Evolutionary conservation across 441 rosid species (phyloP), one percentile per base, ranked within the genome.

Genomic region (Viola pubescens): DNA sequence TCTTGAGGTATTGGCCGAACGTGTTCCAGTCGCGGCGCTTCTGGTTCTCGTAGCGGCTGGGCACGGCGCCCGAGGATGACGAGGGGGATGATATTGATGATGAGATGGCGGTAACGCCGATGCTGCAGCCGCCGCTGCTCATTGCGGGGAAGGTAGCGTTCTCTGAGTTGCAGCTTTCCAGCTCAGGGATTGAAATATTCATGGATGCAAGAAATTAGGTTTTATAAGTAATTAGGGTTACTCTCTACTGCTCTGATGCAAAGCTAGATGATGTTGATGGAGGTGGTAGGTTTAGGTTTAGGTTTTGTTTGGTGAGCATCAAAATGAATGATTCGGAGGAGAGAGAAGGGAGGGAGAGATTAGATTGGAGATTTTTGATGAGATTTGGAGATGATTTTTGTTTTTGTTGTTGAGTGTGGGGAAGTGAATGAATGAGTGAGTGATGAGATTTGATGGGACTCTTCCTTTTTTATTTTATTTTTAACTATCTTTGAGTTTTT

Each of bases 11-110:
- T 58, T 79, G 86, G 1, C 83, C 76, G 11, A 81, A 81, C 40
- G 86, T 81, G 60, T 79, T 81, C 84, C 84, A 80, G 70, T 80
- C 84, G 9, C 84, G 77, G 41, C 84, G 78, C 65, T 81, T 81
- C 47, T 81, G 86, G 63, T 81, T 81, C 78, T 81, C 83, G 13
- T 81, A 81, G 19, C 83, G 80, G 66, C 86, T 81, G 2, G 81
- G 67, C 26, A 70, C 59, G 9, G 79, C 40, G 13, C 75, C 43
- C n/a, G 80, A 63, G n/a, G 78, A 41, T 7, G 80, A 6, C 4
- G 76, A 62, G 7, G 79, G 58, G 7, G 74, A 52, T 3, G 34
- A 26, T 26, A 26, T 26, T 26, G 34, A 26, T 2, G 34, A 26
- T 26, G 34, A 48, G 16, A 51, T 54, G 41, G 58, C 46, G 5